Conservation (phyloP, 257 asterid species). For the Plectranthus barbatus region DNA sequence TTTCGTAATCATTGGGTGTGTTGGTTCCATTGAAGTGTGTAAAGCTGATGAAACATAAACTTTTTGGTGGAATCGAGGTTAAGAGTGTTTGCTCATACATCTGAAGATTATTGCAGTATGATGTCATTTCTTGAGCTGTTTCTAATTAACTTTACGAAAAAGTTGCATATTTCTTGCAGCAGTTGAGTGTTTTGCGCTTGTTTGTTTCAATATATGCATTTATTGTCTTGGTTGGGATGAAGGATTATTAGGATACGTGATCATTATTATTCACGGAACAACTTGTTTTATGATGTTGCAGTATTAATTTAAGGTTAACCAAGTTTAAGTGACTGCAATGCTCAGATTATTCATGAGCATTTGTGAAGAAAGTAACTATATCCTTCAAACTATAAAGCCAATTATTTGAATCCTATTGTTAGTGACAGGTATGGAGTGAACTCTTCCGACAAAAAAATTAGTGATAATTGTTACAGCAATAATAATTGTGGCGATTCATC, state of each 20-base stretch:
- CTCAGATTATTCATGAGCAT: constrained; percentile 4
- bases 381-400: background rate
- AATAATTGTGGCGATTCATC: background rate
- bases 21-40: background rate
- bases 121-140: background rate
- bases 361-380: background rate
- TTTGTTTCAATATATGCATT: background rate
- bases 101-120: background rate
- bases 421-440: constrained; percentile 7
- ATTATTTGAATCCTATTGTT: constrained; percentile 14
- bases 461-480: background rate
- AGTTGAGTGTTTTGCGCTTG: background rate
- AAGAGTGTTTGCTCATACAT: background rate
- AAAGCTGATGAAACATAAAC: background rate
- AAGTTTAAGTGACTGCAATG: constrained; percentile 15
- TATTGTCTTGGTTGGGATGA: background rate
- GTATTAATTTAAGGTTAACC: too few relatives aligned
- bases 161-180: background rate
- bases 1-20: background rate
- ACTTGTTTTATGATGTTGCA: constrained; percentile 6
- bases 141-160: background rate
- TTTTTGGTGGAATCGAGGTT: background rate
- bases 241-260: background rate
- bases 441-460: constrained; percentile 5
- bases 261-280: background rate